Evolutionary conservation across 371 early-diverging fungal species (phyloP).

Genomic region (Nematocida ausubeli): DNA sequence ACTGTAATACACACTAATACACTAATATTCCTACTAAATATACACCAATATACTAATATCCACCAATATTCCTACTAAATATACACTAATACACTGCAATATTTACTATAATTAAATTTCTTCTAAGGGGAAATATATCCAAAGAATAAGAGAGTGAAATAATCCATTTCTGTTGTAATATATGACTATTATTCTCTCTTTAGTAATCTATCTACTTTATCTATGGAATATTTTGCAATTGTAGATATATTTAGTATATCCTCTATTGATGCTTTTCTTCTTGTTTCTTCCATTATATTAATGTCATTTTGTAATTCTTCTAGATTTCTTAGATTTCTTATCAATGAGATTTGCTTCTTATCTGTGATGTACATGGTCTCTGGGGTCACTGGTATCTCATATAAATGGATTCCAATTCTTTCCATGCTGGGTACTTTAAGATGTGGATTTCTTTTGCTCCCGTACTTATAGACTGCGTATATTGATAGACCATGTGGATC

Average conservation of each 20-base stretch:
- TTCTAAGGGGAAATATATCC: no score
- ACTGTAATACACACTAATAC: no score
- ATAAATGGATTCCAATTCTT: constrained; percentile 56
- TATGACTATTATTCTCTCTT: no score
- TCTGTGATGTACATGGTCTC: neutral
- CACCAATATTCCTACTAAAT: no score
- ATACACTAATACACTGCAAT: no score
- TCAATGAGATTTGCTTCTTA: neutral
- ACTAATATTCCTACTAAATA: no score
- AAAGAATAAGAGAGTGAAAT: no score
- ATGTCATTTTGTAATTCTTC: constrained; percentile 9
- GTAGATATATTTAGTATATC: neutral
- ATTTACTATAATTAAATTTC: no score
- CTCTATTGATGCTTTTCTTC: constrained; percentile 49
- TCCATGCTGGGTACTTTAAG: constrained; percentile 39
- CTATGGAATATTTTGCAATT: neutral
- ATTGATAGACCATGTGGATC: constrained; percentile 68
- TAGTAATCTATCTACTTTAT: no score
- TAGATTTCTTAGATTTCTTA: neutral
- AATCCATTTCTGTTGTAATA: no score
- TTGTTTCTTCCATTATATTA: neutral
- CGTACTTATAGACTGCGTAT: constrained; percentile 60
- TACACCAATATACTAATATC: no score
- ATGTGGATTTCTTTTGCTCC: constrained; percentile 17
- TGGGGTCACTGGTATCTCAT: constrained; percentile 26